Evolutionary conservation across 2,329 filamentous ascomycete species (phyloP), one percentile per base, ranked within the genome.

Genomic region (Colletotrichum orbiculare): DNA sequence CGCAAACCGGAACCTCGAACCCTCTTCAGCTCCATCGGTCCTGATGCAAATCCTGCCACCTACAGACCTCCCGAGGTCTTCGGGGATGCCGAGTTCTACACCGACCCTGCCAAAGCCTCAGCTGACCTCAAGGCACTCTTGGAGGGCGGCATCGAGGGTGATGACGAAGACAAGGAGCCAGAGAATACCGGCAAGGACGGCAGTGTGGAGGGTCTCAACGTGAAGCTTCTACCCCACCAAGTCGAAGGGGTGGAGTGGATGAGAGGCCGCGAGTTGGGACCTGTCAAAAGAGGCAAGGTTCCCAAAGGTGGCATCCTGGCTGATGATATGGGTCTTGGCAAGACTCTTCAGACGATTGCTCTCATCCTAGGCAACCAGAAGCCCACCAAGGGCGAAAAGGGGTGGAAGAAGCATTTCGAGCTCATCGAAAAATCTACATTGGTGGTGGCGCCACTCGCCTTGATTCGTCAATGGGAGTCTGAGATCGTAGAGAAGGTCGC

Each of bases 381-480:
- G 71, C 89, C 91, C 3, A 78, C 83, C 64, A 84, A 85, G 47
- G 83, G 86, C 13, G 81, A 83, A 6, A 82, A 86, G 42, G 82
- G 82, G 1, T 87, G 90, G 80, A 90, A 89, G 74, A 92, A 90
- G 75, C 82, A 91, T n/a, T 87, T 89, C 15, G 84, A 87, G 7
- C 83, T 85, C 8, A 81, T 94, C 33, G 88, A 91, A 70, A 94
- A 91, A 74, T 89, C 89, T 9, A 99, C 96, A 0, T 83, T 99
- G 10, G 94, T 99, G 8, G 92, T 99, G 55, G 96, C 96, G 2
- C 96, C 96, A 1, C 81, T 99, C 37, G 95, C 96, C 7, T 83
- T 99, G 48, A 98, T 99, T 79, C 92, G 96, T 71, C 96, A 99
- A 77, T 99, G 96, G 96, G 96, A 99, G 78, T 83, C 89, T 1